phyloP scores from a whole-genome alignment of 2,329 filamentous ascomycete genomes.

The Paecilomyces formosus region DNA sequence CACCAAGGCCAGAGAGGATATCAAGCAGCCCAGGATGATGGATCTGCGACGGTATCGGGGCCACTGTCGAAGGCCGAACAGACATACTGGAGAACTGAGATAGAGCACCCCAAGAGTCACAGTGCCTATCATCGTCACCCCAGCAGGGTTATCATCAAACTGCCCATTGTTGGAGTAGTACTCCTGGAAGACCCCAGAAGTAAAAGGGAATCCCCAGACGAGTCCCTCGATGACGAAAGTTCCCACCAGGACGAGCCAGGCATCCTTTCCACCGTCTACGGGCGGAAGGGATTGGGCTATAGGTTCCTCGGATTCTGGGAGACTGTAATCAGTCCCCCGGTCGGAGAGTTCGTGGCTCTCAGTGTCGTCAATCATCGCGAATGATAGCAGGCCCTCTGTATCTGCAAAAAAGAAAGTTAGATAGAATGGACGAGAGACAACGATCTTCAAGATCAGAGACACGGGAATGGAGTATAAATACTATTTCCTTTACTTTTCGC shows the following conservation, averaged over 20 bases:
- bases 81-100: not conserved
- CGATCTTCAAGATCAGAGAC: not conserved
- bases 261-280: slow-evolving; percentile 25
- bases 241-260: slow-evolving; percentile 38
- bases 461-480: not conserved
- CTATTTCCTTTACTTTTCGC: not conserved
- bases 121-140: not conserved
- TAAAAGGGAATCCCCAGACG: slow-evolving; percentile 35
- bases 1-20: slow-evolving; percentile 1
- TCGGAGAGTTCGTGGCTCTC: not conserved
- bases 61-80: not conserved
- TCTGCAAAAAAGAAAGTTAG: not conserved
- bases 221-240: slow-evolving; percentile 46
- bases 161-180: not conserved
- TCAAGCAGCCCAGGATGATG: slow-evolving; percentile 1
- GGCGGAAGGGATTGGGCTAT: slow-evolving; percentile 11
- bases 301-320: not conserved
- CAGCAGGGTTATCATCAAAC: not conserved
- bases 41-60: not conserved
- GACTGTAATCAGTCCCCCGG: not conserved
- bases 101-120: not conserved
- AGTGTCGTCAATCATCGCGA: not conserved
- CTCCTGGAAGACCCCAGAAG: not conserved
- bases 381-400: not conserved
- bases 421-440: not conserved